Conservation (phyloP, 495 filamentous ascomycete species). For the Xylaria telfairii region DNA sequence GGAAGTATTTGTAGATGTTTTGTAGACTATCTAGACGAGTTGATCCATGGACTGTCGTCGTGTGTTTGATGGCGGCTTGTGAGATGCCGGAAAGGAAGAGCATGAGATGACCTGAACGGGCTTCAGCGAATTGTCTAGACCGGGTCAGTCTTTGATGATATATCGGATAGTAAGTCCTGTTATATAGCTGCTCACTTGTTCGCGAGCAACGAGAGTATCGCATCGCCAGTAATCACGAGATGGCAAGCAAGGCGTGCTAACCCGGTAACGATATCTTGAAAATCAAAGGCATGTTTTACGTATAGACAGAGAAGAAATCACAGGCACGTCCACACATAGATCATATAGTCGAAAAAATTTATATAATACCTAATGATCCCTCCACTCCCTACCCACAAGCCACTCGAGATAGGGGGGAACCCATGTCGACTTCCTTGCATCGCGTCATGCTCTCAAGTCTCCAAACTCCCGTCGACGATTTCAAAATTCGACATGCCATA, state of each 20-base stretch:
- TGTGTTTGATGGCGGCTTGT: neutral
- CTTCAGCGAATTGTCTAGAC: neutral
- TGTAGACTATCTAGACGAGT: neutral
- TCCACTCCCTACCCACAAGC: neutral
- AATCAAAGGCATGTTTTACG: too few species aligned
- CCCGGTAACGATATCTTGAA: neutral
- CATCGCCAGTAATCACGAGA: neutral
- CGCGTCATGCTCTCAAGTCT: conserved; percentile 1
- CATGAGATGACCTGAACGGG: neutral
- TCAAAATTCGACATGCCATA: conserved; percentile 19
- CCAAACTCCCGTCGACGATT: neutral
- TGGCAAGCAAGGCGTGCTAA: neutral
- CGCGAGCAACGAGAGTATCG: neutral
- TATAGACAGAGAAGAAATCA: neutral
- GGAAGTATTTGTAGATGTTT: conserved; percentile 67
- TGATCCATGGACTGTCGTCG: neutral
- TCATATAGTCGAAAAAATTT: neutral
- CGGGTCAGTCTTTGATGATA: neutral
- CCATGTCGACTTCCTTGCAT: neutral
- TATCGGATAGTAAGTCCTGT: neutral
- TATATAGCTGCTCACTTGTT: neutral
- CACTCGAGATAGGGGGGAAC: neutral
- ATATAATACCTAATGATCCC: conserved; percentile 3
- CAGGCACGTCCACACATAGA: neutral
- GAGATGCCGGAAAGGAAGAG: neutral